Conservation (phyloP, 1,284 basidiomycete species). For the Apiotrichum gamsii region DNA sequence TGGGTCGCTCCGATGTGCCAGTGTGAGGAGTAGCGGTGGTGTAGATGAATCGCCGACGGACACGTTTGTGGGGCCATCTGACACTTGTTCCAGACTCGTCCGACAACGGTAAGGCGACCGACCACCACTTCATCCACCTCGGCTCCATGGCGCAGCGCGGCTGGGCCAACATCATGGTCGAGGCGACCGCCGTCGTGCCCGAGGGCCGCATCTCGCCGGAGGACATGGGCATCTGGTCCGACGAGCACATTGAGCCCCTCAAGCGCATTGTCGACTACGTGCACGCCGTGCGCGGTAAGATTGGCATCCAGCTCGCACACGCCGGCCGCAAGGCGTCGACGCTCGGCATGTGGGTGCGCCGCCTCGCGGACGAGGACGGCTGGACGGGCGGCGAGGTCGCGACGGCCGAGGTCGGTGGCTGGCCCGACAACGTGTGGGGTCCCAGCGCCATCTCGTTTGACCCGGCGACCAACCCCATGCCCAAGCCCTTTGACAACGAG, state of each 20-base stretch:
- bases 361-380: constrained; percentile 28
- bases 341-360: constrained; percentile 55
- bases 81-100: constrained; percentile 69
- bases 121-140: constrained; percentile 72
- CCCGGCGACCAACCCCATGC: constrained; percentile 50
- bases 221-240: constrained; percentile 62
- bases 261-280: constrained; percentile 67
- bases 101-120: constrained; percentile 62
- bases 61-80: too few species aligned
- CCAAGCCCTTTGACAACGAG: constrained; percentile 55
- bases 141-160: constrained; percentile 50
- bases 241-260: constrained; percentile 62
- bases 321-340: constrained; percentile 67
- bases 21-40: too few species aligned
- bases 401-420: constrained; percentile 56
- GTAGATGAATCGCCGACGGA: too few species aligned
- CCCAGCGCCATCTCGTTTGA: constrained; percentile 58
- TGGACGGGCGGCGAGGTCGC: constrained; percentile 36
- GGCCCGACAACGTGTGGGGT: constrained; percentile 58
- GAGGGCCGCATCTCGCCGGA: constrained; percentile 60
- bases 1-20: constrained; percentile 55
- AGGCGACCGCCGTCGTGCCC: constrained; percentile 64
- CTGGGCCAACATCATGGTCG: constrained; percentile 59
- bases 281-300: constrained; percentile 59
- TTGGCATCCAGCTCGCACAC: constrained; percentile 73